phyloP scores from a whole-genome alignment of 2,329 filamentous ascomycete genomes.

The Neocucurbitaria cava region DNA sequence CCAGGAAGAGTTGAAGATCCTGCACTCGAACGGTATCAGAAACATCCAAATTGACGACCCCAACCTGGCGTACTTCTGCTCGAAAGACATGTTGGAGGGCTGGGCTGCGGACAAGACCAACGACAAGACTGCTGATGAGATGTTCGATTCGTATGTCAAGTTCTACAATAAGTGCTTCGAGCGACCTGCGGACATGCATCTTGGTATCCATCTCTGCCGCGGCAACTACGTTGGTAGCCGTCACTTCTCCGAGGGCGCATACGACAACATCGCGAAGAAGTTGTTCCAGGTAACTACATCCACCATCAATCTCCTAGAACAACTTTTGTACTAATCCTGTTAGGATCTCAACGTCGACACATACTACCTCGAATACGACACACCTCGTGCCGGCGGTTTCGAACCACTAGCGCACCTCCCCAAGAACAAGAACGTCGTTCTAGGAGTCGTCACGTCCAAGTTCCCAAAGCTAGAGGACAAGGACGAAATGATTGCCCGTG shows the following conservation, averaged over 20 bases:
- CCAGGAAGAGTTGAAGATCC: constrained; percentile 54
- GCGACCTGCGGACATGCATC: constrained; percentile 72
- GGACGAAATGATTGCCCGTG: constrained; percentile 55
- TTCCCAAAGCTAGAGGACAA: constrained; percentile 55
- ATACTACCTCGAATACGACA: constrained; percentile 56
- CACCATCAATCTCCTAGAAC: neutral
- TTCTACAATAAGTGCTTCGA: constrained; percentile 76
- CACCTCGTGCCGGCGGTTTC: constrained; percentile 56
- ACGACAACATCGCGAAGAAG: constrained; percentile 55
- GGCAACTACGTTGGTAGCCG: constrained; percentile 57
- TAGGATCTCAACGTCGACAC: constrained; percentile 50
- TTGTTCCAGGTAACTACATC: constrained; percentile 46
- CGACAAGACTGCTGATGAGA: constrained; percentile 70
- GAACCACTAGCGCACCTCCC: constrained; percentile 55
- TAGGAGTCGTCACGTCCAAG: constrained; percentile 57
- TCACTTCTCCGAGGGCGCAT: constrained; percentile 57
- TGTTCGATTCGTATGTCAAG: constrained; percentile 76
- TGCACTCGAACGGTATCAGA: constrained; percentile 54
- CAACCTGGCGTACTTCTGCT: constrained; percentile 55
- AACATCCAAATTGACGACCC: constrained; percentile 60
- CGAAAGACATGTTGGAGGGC: constrained; percentile 45
- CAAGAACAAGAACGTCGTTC: constrained; percentile 56
- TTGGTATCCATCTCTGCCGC: constrained; percentile 76
- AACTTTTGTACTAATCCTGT: constrained; percentile 2
- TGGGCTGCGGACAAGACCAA: constrained; percentile 69